Base-by-base conservation (phyloP, 176 grass and related monocot species). In the Hsuehochloa calcarea region DNA sequence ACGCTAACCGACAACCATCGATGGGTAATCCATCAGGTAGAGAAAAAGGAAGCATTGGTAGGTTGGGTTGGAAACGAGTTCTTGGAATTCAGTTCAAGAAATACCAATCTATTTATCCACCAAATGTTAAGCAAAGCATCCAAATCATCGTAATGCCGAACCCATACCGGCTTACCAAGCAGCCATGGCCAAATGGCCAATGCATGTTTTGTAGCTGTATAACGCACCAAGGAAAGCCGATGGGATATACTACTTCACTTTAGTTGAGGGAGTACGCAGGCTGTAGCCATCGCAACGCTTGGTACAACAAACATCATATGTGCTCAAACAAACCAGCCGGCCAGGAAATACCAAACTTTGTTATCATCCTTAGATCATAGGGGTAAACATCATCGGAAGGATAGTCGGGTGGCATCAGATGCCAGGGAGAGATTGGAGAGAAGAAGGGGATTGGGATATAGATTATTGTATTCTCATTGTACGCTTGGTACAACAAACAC, bases 301-400 rank as follows among this genome's bases (percentile, higher is more conserved):
- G 81, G 81, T 83, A 64, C 56, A 83, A 74, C 41, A 83, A 83
- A 65, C 68, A 16, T 13, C 41, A 74, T 40, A 23, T 25, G 27
- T 64, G 55, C 70, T 29, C 3, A 6, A 47, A 38, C 40, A 22
- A 62, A 74, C 81, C 66, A 74, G 63, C 26, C 41, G n/a, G 37
- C 56, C 27, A 62, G 80, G 41, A n/a, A n/a, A n/a, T n/a, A n/a
- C n/a, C n/a, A n/a, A n/a, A n/a, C n/a, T n/a, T n/a, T n/a, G n/a
- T n/a, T n/a, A n/a, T n/a, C n/a, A n/a, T n/a, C n/a, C n/a, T n/a
- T n/a, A n/a, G n/a, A n/a, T n/a, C n/a, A n/a, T n/a, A n/a, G n/a
- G n/a, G n/a, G n/a, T n/a, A n/a, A n/a, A n/a, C n/a, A n/a, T n/a
- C n/a, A n/a, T n/a, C n/a, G n/a, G n/a, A n/a, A n/a, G n/a, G n/a